Base-by-base conservation (phyloP, 192 early-diverging fungal genomes). In the Chytriomyces sp. region DNA sequence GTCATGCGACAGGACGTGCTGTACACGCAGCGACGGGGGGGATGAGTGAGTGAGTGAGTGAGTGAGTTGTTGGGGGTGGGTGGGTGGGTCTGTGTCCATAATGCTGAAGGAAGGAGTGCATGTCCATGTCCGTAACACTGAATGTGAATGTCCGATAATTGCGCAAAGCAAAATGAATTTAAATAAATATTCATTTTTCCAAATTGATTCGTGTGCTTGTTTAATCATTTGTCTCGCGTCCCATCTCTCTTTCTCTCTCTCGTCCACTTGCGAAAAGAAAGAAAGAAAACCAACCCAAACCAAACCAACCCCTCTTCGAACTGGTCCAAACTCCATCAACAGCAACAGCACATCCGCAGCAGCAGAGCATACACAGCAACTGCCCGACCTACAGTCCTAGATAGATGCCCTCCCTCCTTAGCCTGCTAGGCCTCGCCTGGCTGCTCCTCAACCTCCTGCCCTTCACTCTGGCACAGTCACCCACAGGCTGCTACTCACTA, bases 401-500 rank as follows among this genome's bases (percentile, higher is more conserved):
- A n/a, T 20, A 57, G 53, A 57, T 20, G 13, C 20, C 20, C 2
- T 57, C 53, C 2, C 53, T 20, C 53, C 20, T 13, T 1, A 57
- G 13, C 16, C 53, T 13, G 53, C 53, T 13, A 1, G 20, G 53
- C 53, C 16, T 57, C 16, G 53, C 20, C 53, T 1, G 16, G 2
- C 20, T 57, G 53, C 53, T 57, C 16, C 53, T 57, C 53, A 20
- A n/a, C 13, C 20, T 57, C 16, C 20, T n/a, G 13, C 16, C 53
- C 20, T 57, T 57, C 16, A 1, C 53, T 3, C 66, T 35, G 11
- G 45, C 66, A 23, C 66, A 67, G 66, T 67, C 66, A 8, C 26
- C 66, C 16, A 16, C 26, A 11, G 66, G 66, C 28, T 67, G 66
- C 46, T 67, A n/a, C 66, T 7, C 28, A 16, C 7, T 67, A 11